Evolutionary conservation across 768 basidiomycete genomes (phyloP).

Genomic region (Pisolithus microcarpus): DNA sequence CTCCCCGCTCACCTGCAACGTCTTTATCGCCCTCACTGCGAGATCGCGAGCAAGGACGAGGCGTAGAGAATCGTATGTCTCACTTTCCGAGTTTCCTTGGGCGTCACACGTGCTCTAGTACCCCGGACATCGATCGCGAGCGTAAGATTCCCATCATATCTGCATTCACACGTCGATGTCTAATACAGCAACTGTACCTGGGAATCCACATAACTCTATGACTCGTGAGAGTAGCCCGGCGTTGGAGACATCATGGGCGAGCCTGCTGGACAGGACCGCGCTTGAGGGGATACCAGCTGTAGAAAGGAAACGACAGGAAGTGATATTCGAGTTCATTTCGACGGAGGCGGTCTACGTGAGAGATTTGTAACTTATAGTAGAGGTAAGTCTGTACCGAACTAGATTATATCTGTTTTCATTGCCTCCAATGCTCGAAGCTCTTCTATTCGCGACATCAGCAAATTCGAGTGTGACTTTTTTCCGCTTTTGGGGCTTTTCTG

Average conservation of each 20-base stretch:
- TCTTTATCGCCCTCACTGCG: conserved; percentile 25
- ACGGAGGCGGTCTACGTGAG: conserved; percentile 89
- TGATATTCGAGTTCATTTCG: conserved; percentile 89
- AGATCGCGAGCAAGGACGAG: conserved; percentile 24
- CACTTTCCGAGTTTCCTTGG: conserved; percentile 58
- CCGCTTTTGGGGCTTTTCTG: too few relatives aligned
- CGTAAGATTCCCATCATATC: conserved; percentile 53
- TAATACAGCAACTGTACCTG: background rate
- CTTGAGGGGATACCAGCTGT: conserved; percentile 69
- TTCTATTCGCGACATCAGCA: conserved; percentile 91
- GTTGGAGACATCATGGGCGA: conserved; percentile 83
- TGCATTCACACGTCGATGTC: conserved; percentile 38
- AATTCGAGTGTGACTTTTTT: too few relatives aligned
- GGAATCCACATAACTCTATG: conserved; percentile 9
- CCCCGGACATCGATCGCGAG: conserved; percentile 44
- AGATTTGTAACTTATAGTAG: conserved; percentile 86
- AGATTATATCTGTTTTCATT: conserved; percentile 1
- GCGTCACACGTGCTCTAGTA: conserved; percentile 35
- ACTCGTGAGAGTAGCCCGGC: conserved; percentile 47
- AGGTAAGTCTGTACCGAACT: conserved; percentile 41
- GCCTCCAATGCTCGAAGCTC: conserved; percentile 36
- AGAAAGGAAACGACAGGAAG: conserved; percentile 88
- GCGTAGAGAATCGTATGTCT: conserved; percentile 34
- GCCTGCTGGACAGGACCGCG: conserved; percentile 78
- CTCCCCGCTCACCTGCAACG: conserved; percentile 33